These are phyloP conservation scores for Fibroporia radiculosa DNA, from an alignment of 768 basidiomycete species.

Conservation along the genomic window DNA sequence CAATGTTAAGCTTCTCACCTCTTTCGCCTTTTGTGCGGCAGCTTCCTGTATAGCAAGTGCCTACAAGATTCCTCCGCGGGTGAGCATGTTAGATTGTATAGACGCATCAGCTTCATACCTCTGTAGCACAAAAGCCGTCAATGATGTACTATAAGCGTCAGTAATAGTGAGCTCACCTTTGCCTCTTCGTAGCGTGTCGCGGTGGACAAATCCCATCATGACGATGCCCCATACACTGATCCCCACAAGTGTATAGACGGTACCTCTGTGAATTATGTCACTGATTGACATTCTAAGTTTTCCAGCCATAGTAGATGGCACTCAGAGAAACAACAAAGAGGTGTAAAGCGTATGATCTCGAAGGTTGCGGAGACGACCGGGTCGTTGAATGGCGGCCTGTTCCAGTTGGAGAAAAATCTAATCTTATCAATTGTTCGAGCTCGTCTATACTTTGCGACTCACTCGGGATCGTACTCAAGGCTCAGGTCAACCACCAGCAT, in stretches of 20 bases:
- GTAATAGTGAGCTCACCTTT: slow-evolving; percentile 35
- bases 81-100: too few relatives aligned
- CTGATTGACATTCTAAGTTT: slow-evolving; percentile 24
- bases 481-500: too few relatives aligned
- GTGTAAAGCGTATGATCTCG: too few relatives aligned
- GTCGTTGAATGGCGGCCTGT: too few relatives aligned
- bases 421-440: too few relatives aligned
- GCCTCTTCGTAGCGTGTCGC: slow-evolving; percentile 44
- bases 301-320: slow-evolving; percentile 10
- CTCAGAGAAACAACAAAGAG: too few relatives aligned
- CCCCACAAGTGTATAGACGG: slow-evolving; percentile 47
- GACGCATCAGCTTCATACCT: too few relatives aligned
- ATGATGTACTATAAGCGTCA: background rate
- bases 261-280: slow-evolving; percentile 45
- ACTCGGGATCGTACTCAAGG: too few relatives aligned
- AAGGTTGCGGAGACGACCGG: too few relatives aligned
- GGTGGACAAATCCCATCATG: slow-evolving; percentile 45
- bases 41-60: background rate
- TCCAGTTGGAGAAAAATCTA: too few relatives aligned
- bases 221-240: slow-evolving; percentile 46
- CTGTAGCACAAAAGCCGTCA: background rate
- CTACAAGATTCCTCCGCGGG: too few relatives aligned
- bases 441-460: too few relatives aligned
- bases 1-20: background rate
- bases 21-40: background rate